Conservation (phyloP, 148 eudicot species). For the Amaranthus cruentus region DNA sequence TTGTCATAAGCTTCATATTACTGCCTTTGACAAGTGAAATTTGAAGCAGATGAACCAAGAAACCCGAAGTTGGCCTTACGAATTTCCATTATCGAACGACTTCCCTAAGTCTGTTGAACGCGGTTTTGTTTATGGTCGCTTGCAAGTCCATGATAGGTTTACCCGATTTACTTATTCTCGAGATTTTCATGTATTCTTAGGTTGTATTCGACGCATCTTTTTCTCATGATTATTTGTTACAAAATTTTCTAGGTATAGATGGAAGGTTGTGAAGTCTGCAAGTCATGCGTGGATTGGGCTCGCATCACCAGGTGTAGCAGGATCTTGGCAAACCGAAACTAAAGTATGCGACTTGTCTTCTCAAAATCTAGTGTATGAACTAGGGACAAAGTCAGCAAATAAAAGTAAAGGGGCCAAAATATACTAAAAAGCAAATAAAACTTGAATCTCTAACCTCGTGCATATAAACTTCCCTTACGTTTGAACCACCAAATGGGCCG, state of each 20-base stretch:
- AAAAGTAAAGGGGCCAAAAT: too few relatives aligned
- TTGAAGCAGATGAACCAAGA: constrained; percentile 36
- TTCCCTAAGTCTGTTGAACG: constrained; percentile 39
- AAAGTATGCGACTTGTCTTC: constrained; percentile 26
- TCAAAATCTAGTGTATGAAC: too few relatives aligned
- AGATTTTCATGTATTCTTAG: not conserved
- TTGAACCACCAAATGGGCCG: too few relatives aligned
- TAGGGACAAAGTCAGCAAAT: too few relatives aligned
- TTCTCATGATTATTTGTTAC: not conserved
- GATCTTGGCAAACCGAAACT: constrained; percentile 49
- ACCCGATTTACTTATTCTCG: not conserved
- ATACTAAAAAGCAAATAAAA: too few relatives aligned
- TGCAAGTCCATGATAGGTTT: constrained; percentile 40
- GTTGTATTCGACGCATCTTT: not conserved
- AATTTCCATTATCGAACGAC: constrained; percentile 34
- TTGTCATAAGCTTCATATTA: not conserved
- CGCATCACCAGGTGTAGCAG: constrained; percentile 39
- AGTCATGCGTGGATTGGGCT: constrained; percentile 42
- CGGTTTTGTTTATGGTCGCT: constrained; percentile 38
- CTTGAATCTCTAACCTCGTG: too few relatives aligned
- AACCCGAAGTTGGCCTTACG: constrained; percentile 50
- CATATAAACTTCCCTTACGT: too few relatives aligned
- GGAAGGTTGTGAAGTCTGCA: constrained; percentile 23
- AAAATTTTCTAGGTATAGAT: constrained; percentile 18
- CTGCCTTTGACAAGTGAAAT: constrained; percentile 3